Evolutionary conservation across 768 basidiomycete genomes (phyloP).

Genomic region (Kwoniella sp.): DNA sequence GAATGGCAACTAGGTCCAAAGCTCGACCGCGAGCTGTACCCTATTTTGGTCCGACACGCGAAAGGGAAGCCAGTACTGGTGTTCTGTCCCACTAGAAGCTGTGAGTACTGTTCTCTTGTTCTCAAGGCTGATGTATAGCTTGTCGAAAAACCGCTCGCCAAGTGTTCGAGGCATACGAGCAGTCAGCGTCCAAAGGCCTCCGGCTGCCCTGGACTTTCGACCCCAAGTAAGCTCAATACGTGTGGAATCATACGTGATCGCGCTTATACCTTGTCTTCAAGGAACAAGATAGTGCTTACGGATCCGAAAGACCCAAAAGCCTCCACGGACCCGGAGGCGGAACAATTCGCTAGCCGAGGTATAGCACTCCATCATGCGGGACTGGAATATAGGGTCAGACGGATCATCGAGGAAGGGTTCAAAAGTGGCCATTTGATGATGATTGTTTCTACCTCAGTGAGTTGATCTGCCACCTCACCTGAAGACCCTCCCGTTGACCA

Average conservation of each 20-base stretch:
- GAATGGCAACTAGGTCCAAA: conserved; percentile 74
- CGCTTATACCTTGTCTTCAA: too few relatives aligned
- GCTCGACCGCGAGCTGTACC: conserved; percentile 74
- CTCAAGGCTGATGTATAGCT: conserved; percentile 15
- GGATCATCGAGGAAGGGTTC: conserved; percentile 73
- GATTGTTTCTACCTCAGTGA: conserved; percentile 80
- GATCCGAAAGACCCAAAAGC: too few relatives aligned
- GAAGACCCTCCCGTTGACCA: neutral
- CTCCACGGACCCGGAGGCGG: conserved; percentile 67
- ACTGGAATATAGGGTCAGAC: conserved; percentile 71
- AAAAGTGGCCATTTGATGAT: conserved; percentile 67
- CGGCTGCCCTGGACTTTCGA: conserved; percentile 27
- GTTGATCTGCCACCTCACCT: conserved; percentile 39
- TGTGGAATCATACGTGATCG: too few relatives aligned
- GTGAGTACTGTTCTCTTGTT: conserved; percentile 57
- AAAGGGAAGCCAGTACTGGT: conserved; percentile 81
- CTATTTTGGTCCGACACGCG: conserved; percentile 71
- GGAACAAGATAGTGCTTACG: too few relatives aligned
- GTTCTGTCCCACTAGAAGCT: conserved; percentile 86
- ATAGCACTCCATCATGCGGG: conserved; percentile 94
- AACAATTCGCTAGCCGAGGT: conserved; percentile 71
- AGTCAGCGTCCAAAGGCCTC: conserved; percentile 59
- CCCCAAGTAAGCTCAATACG: conserved; percentile 18
- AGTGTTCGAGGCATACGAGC: conserved; percentile 71
- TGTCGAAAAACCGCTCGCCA: conserved; percentile 67